These are phyloP conservation scores for Fulvia fulva DNA, from an alignment of 2,329 filamentous ascomycete genomes.

Conservation along the genomic window DNA sequence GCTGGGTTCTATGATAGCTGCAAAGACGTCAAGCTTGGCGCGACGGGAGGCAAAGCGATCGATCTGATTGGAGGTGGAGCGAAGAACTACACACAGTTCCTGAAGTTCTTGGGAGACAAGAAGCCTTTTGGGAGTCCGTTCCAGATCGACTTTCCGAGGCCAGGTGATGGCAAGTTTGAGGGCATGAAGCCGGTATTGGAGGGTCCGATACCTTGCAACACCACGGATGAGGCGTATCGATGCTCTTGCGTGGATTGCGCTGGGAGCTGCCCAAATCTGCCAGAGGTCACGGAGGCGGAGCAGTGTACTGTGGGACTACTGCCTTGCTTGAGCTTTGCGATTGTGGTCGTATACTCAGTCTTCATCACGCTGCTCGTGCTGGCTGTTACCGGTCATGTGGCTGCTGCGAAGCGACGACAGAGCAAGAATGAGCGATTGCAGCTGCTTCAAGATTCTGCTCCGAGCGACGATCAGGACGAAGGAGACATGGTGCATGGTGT, in stretches of 20 bases:
- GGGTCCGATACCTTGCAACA: constrained; percentile 81
- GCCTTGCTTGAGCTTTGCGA: constrained; percentile 91
- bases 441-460: constrained; percentile 75
- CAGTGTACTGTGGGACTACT: constrained; percentile 79
- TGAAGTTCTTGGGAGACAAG: constrained; percentile 91
- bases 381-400: constrained; percentile 68
- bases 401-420: constrained; percentile 68
- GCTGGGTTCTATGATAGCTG: constrained; percentile 92
- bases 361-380: constrained; percentile 65
- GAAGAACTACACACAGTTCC: constrained; percentile 78
- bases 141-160: constrained; percentile 87
- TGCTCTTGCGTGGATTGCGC: constrained; percentile 95
- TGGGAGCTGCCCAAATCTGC: constrained; percentile 75
- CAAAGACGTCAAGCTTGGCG: constrained; percentile 97
- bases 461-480: constrained; percentile 91
- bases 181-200: constrained; percentile 70
- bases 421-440: constrained; percentile 78
- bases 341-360: constrained; percentile 79
- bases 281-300: constrained; percentile 64
- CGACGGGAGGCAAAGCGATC: constrained; percentile 90
- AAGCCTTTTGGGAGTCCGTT: constrained; percentile 90
- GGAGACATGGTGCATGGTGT: constrained; percentile 74
- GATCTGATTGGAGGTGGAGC: constrained; percentile 93
- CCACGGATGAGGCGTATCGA: constrained; percentile 76
- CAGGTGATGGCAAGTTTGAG: constrained; percentile 54